phyloP scores from a whole-genome alignment of 441 rosid species.

The Aleurites moluccanus region DNA sequence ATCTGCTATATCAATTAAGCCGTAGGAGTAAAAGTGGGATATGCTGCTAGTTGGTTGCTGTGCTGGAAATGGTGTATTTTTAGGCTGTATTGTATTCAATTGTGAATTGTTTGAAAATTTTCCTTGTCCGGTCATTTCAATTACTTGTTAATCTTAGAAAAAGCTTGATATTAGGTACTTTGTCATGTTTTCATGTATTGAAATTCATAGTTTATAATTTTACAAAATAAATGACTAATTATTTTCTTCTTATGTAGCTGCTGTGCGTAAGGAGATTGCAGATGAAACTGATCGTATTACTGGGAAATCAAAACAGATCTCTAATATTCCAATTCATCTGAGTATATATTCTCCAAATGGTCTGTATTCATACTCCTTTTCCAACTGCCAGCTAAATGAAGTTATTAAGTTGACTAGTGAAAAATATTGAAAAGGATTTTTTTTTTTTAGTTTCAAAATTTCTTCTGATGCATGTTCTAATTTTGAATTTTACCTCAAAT shows the following conservation, averaged over 20 bases:
- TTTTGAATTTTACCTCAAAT: not conserved
- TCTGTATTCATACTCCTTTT: constrained; percentile 35
- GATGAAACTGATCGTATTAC: constrained; percentile 98
- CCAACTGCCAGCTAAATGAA: constrained; percentile 8
- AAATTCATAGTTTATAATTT: not conserved
- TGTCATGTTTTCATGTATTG: not conserved
- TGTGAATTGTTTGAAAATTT: not conserved
- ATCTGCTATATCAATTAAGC: not conserved
- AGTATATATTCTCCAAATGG: constrained; percentile 96
- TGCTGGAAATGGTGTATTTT: not conserved
- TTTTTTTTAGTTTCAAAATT: not conserved
- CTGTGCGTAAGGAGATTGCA: constrained; percentile 88
- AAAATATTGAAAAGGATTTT: not conserved
- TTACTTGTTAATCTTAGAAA: not conserved
- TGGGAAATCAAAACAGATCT: constrained; percentile 86
- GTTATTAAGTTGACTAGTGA: constrained; percentile 1
- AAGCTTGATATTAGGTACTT: not conserved
- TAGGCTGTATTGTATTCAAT: not conserved
- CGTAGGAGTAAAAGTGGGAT: not conserved
- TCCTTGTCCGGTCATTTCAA: not conserved
- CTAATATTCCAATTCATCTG: constrained; percentile 89
- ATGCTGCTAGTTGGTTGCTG: not conserved
- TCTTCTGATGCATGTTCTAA: not conserved
- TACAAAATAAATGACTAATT: constrained; percentile 12
- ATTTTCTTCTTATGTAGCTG: constrained; percentile 49